Evolutionary conservation across 208 protist genomes (phyloP), one percentile per base, ranked within the genome.

Genomic region (Acanthamoeba healyi): DNA sequence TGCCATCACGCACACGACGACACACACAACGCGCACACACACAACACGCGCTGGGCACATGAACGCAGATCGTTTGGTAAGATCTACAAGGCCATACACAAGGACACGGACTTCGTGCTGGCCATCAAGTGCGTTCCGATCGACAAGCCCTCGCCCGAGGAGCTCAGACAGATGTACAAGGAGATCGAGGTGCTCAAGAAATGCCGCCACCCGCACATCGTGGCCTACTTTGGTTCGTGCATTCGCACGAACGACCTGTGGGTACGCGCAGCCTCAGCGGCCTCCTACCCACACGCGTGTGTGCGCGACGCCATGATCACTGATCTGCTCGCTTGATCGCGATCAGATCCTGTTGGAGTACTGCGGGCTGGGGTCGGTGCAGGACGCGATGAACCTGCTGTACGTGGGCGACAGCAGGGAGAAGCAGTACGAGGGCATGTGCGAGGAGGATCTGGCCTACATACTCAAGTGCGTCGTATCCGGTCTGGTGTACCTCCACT

Each of bases 121-220:
- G 67, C 67, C 67, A 44, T 77, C 34, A 77, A 77, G 38, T 77
- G 67, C 67, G 38, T 77, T 6, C 67, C 32, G 38, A 34, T 77
- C 67, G 34, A 77, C 17, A 42, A 42, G 9, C 34, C 67, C 29
- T n/a, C 67, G 15, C n/a, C 34, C n/a, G 38, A 40, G 24, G 67
- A 77, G 38, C 34, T 42, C n/a, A 77, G 38, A 29, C 67, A 42
- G 67, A 77, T 77, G 38, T 44, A 42, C 29, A 42, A 77, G 38
- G 67, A 77, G 67, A 77, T 77, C 38, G 67, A 77, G 38, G 67
- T 77, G 67, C 67, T 77, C 34, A 77, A 77, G 34, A 77, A 77
- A 17, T 77, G 67, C 38, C 67, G 67, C 14, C 0, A 42, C 38
- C 67, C 67, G 5, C 38, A 77, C 67, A 40, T 77, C 67, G 67